Evolutionary conservation across 2,329 filamentous ascomycete species (phyloP), one percentile per base, ranked within the genome.

Genomic region (Aureobasidium vineae): DNA sequence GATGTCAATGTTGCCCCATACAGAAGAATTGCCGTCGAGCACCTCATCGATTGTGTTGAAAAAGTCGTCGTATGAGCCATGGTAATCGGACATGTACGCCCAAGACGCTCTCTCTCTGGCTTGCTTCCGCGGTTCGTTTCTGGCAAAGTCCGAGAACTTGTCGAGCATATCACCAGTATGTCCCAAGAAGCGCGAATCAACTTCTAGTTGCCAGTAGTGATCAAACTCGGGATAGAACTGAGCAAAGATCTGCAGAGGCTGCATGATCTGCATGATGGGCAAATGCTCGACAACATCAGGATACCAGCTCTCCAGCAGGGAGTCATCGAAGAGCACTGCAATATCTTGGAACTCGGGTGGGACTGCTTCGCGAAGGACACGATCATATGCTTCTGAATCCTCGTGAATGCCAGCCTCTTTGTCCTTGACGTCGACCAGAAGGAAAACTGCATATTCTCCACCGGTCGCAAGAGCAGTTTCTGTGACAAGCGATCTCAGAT

Each of bases 131-230:
- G 84, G 84, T 70, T 85, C 82, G 50, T 78, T 77, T 59, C 79
- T 79, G 21, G 80, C 82, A 69, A 85, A 85, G 1, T 81, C 77
- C 33, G 78, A 77, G 5, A 91, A 77, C 69, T 87, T 88, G 70
- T 87, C 83, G 45, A 91, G 84, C 69, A 93, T 85, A 71, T 92
- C 88, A 75, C 92, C 92, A 76, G 91, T 87, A 69, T 93, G 89
- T 13, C 90, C 90, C 0, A 87, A 90, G 72, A 89, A 88, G 50
- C 90, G 84, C 38, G 88, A 86, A 72, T 94, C 90, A 79, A 92
- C 89, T 74, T 94, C 90, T 88, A 90, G 91, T 75, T 92, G 92
- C 89, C 90, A 80, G 70, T 90, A 83, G 72, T 85, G 91, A 70
- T 92, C 89, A 70, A 90, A 94, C 71, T 92, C 86, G 0, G 89